Conservation (phyloP, 1,284 basidiomycete genomes). For the Tylopilus sp. region DNA sequence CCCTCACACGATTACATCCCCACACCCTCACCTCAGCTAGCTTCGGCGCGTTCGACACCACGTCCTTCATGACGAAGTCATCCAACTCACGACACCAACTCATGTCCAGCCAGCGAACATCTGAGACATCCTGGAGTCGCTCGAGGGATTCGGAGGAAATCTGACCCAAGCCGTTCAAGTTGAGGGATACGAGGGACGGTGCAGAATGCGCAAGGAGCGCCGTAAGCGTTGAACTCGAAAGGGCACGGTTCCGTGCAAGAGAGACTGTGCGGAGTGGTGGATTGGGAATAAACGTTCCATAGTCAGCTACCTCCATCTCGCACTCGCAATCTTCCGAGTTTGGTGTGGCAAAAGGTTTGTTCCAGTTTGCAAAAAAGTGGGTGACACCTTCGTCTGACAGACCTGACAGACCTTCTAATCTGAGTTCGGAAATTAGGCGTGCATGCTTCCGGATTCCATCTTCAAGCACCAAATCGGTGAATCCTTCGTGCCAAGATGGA, state of each 20-base stretch:
- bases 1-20: constrained; percentile 66
- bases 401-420: constrained; percentile 54
- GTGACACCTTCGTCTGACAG: constrained; percentile 69
- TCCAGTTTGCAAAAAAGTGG: constrained; percentile 53
- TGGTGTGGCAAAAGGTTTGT: constrained; percentile 7
- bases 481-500: constrained; percentile 56
- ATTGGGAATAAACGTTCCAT: constrained; percentile 31
- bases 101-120: constrained; percentile 67
- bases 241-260: constrained; percentile 56
- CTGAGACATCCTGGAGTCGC: constrained; percentile 43
- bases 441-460: constrained; percentile 59
- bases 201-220: constrained; percentile 73
- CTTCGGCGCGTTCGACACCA: constrained; percentile 37
- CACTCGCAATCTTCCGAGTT: constrained; percentile 16
- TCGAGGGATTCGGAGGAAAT: constrained; percentile 55
- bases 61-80: constrained; percentile 71
- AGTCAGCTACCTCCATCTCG: constrained; percentile 22
- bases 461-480: constrained; percentile 56
- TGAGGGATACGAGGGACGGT: constrained; percentile 53
- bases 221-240: constrained; percentile 55
- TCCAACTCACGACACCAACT: constrained; percentile 86
- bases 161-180: constrained; percentile 56
- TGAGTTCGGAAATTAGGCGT: constrained; percentile 50
- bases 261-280: constrained; percentile 50
- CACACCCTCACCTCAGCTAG: constrained; percentile 61